Percentiles rank a stretch among this genome's conserved stretches.
phyloP scores from a whole-genome alignment of 2,329 filamentous ascomycete species.

The Sporothrix brunneoviolacea region DNA sequence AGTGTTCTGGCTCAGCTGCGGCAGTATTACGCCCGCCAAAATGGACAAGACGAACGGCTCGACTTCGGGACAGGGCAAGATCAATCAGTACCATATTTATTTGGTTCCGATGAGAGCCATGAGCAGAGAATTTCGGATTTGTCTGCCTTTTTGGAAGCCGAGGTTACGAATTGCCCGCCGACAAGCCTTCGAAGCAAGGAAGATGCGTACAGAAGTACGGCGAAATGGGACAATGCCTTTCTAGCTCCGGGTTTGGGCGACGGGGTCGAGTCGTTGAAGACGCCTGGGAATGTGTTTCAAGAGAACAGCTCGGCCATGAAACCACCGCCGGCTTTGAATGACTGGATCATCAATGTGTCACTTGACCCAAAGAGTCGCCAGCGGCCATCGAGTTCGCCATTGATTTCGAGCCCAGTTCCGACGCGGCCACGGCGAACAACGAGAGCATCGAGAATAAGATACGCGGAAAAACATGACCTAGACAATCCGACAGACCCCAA shows the following conservation, averaged over 20 bases:
- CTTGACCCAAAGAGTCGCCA: background rate
- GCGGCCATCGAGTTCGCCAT: background rate
- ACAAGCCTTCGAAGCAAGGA: background rate
- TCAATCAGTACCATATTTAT: background rate
- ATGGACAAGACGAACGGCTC: background rate
- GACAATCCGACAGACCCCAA: background rate
- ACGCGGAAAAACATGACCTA: background rate
- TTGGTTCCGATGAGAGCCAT: background rate
- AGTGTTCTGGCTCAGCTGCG: slow-evolving; percentile 9
- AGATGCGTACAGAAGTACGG: background rate
- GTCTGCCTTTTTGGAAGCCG: slow-evolving; percentile 8
- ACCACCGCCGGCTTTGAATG: slow-evolving; percentile 8
- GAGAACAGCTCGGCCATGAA: slow-evolving; percentile 3
- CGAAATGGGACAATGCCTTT: background rate
- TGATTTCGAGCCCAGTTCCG: background rate
- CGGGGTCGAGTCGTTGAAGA: background rate
- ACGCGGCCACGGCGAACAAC: background rate
- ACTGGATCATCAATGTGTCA: background rate
- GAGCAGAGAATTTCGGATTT: slow-evolving; percentile 12
- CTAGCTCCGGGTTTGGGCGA: no score
- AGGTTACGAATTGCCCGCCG: background rate
- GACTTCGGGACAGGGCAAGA: background rate
- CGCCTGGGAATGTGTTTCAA: background rate
- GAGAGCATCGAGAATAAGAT: background rate
- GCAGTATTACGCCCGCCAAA: slow-evolving; percentile 4